Evolutionary conservation across 2,329 filamentous ascomycete species (phyloP).

Genomic region (Parascedosporium putredinis): DNA sequence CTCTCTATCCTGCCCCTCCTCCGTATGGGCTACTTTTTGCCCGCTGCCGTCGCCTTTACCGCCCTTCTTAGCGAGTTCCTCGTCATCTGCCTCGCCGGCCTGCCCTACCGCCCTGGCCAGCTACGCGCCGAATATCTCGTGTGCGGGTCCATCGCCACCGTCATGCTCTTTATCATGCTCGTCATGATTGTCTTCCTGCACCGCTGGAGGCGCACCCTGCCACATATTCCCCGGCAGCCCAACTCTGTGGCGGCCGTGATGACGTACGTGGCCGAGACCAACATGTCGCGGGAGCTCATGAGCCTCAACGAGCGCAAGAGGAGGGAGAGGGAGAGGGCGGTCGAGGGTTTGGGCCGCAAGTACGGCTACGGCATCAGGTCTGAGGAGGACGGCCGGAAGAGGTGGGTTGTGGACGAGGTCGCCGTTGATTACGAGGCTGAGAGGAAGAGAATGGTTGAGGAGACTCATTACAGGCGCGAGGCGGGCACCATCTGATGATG

Average conservation of each 20-base stretch:
- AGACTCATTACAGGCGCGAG: neutral
- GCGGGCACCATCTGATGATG: neutral
- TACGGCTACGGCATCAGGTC: slow-evolving; percentile 14
- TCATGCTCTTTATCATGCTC: slow-evolving; percentile 13
- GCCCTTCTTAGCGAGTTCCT: slow-evolving; percentile 15
- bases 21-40: slow-evolving; percentile 11
- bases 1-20: slow-evolving; percentile 13
- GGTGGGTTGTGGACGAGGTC: slow-evolving; percentile 14
- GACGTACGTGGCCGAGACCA: slow-evolving; percentile 16
- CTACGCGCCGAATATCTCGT: slow-evolving; percentile 15
- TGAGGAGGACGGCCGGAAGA: slow-evolving; percentile 11
- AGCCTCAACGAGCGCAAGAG: slow-evolving; percentile 9
- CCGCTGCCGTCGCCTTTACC: slow-evolving; percentile 13
- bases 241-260: slow-evolving; percentile 16
- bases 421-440: slow-evolving; percentile 2
- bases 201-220: slow-evolving; percentile 13
- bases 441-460: neutral
- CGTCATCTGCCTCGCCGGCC: slow-evolving; percentile 15
- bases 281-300: slow-evolving; percentile 14
- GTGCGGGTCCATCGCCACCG: slow-evolving; percentile 11
- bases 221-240: slow-evolving; percentile 15
- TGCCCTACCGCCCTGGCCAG: slow-evolving; percentile 16
- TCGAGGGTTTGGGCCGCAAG: slow-evolving; percentile 12
- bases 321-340: slow-evolving; percentile 11
- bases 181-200: slow-evolving; percentile 11